Evolutionary conservation across 2,329 filamentous ascomycete genomes (phyloP), one percentile per base, ranked within the genome.

Genomic region (Diaporthe vaccinii): DNA sequence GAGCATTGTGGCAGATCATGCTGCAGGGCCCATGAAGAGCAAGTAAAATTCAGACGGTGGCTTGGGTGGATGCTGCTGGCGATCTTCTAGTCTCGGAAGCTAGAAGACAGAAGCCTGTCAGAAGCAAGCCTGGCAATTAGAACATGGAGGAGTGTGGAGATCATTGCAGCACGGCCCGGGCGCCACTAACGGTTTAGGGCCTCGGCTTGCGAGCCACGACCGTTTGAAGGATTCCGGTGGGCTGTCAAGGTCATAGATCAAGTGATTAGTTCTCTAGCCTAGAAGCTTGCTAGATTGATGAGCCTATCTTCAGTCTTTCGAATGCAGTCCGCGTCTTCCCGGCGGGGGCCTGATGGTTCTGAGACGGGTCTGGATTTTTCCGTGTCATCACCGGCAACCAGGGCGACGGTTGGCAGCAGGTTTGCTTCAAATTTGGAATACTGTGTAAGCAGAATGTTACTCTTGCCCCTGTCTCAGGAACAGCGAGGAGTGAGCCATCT

Each of bases 171-270:
- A 68, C 62, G 62, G 62, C 65, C 65, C 46, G 46, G 31, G 46
- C 15, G 20, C 65, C 65, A 68, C 65, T 28, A 53, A 53, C 46
- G 65, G 10, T 53, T 68, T 53, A 68, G 44, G 65, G 65, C 65
- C 65, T 68, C 10, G 62, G 49, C 46, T 55, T 68, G 65, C 65
- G 65, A 68, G 65, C 22, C 65, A 41, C 25, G 9, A 6, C 20
- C 31, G 44, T 34, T 28, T 36, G 46, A 36, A 36, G 62, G 44
- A 36, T 20, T 4, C 4, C 28, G 8, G 61, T 25, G 25, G 39
- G 49, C 39, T 17, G 17, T 53, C 22, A 25, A 20, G 46, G n/a
- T 28, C 28, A 68, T 68, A 28, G 65, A 28, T 46, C 46, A 53
- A 68, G 31, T 68, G 39, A 31, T 53, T 53, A 10, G 4, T 39